These are phyloP conservation scores for Alternaria ethzedia DNA, from an alignment of 2,329 filamentous ascomycete genomes.

Conservation along the genomic window DNA sequence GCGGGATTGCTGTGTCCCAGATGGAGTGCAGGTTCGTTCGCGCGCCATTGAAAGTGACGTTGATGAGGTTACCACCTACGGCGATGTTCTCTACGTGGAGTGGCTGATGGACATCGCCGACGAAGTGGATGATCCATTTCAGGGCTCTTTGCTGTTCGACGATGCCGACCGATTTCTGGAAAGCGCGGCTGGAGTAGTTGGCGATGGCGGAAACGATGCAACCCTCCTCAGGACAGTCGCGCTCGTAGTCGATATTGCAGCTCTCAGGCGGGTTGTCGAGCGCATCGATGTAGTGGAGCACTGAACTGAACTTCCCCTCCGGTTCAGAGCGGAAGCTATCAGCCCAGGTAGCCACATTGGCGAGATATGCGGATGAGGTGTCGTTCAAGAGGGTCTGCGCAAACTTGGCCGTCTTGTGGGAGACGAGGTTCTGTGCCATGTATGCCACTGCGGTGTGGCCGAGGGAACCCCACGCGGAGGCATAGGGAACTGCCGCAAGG, in stretches of 20 bases:
- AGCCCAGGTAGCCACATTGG: conserved; percentile 60
- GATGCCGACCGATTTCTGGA: conserved; percentile 34
- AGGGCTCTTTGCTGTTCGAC: conserved; percentile 53
- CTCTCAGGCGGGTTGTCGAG: conserved; percentile 54
- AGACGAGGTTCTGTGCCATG: conserved; percentile 59
- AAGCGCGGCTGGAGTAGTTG: conserved; percentile 54
- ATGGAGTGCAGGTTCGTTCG: conserved; percentile 53
- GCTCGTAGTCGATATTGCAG: conserved; percentile 58
- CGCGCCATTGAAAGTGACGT: conserved; percentile 51
- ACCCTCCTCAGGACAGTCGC: conserved; percentile 59
- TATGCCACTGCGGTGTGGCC: conserved; percentile 63
- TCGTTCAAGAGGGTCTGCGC: conserved; percentile 53
- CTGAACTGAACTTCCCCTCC: conserved; percentile 56
- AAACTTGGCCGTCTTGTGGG: conserved; percentile 52
- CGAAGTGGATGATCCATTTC: conserved; percentile 59
- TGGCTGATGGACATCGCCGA: conserved; percentile 79
- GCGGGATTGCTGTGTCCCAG: conserved; percentile 55
- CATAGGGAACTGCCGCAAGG: conserved; percentile 31
- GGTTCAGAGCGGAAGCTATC: conserved; percentile 58
- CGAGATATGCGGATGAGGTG: conserved; percentile 55
- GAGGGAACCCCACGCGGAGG: conserved; percentile 58
- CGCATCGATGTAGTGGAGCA: conserved; percentile 61
- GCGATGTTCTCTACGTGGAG: conserved; percentile 62
- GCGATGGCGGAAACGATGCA: conserved; percentile 62
- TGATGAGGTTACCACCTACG: conserved; percentile 53